Percentiles rank a stretch among this genome's conserved stretches.
Evolutionary conservation across 2,329 filamentous ascomycete species (phyloP).

Genomic region (Lomentospora prolificans): DNA sequence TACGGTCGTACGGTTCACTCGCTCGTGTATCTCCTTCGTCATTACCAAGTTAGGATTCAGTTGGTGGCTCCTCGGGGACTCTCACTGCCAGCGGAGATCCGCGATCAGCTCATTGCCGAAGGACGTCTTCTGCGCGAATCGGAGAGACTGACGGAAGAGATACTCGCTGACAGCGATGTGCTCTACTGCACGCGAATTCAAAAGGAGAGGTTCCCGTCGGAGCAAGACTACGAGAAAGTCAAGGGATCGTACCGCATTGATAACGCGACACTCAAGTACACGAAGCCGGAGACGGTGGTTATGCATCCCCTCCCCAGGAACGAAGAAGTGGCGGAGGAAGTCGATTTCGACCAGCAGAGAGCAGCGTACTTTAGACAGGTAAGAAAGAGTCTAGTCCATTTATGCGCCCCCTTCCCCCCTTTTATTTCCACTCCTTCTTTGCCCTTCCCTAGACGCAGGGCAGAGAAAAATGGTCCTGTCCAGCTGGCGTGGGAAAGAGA

Average conservation of each 20-base stretch:
- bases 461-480: too few relatives aligned
- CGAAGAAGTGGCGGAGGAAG: conserved; percentile 86
- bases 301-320: conserved; percentile 94
- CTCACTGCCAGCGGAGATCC: conserved; percentile 64
- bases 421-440: not conserved
- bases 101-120: conserved; percentile 58
- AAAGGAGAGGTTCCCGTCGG: conserved; percentile 84
- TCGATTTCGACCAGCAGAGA: conserved; percentile 92
- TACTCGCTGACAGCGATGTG: conserved; percentile 78
- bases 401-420: not conserved
- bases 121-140: conserved; percentile 72
- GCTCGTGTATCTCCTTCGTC: conserved; percentile 81
- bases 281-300: conserved; percentile 87
- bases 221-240: conserved; percentile 72
- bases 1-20: conserved; percentile 95
- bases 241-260: conserved; percentile 86
- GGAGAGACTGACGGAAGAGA: conserved; percentile 72
- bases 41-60: conserved; percentile 92
- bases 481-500: not conserved
- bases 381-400: conserved; percentile 26
- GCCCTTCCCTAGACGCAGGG: too few relatives aligned
- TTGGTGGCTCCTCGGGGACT: conserved; percentile 78
- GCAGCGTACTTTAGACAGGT: conserved; percentile 99
- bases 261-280: conserved; percentile 79
- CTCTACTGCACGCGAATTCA: conserved; percentile 96